Evolutionary conservation across 768 basidiomycete genomes (phyloP), one percentile per base, ranked within the genome.

Genomic region (Pleurotus platypus): DNA sequence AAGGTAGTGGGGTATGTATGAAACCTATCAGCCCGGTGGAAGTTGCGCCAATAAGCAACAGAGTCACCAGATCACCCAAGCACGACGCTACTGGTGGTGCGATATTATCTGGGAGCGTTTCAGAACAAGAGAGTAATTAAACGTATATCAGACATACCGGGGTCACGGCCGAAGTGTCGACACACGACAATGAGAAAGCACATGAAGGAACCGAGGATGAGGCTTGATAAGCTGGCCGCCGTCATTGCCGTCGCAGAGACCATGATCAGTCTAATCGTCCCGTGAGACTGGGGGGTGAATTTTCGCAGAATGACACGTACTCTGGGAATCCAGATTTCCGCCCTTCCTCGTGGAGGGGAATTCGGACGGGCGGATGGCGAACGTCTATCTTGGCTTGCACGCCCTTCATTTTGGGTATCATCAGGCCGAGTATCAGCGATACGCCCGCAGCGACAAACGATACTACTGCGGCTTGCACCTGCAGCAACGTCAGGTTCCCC

Each of bases 171-270:
- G 60, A 81, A 84, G 64, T 76, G 80, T 50, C 92, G 77, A 67
- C 94, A 94, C 1, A 90, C 51, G 18, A 98, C 79, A 49, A 98
- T 83, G 26, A 98, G 80, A 18, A 74, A 69, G 64, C 89, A 91
- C 94, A 98, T 98, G 72, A 99, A 97, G 0, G 89, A 90, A 3
- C 96, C 97, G 1, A 98, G 81, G 1, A 94, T 64, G 3, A 90
- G 70, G 60, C 88, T 85, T 8, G 90, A 91, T 11, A 90, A 67
- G 54, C 87, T 87, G 0, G 94, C 86, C 0, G 94, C 82, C 12
- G 87, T 79, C 89, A 95, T 93, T 0, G 88, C 78, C 4, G 89
- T 83, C 9, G 88, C 81, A 0, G 87, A 82, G 12, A 94, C 85
- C 79, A 90, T 85, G 57, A 87, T 73, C 55, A 94, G 82, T 62